Base-by-base conservation (phyloP, 257 asterid genomes). In the Capsicum chinense region DNA sequence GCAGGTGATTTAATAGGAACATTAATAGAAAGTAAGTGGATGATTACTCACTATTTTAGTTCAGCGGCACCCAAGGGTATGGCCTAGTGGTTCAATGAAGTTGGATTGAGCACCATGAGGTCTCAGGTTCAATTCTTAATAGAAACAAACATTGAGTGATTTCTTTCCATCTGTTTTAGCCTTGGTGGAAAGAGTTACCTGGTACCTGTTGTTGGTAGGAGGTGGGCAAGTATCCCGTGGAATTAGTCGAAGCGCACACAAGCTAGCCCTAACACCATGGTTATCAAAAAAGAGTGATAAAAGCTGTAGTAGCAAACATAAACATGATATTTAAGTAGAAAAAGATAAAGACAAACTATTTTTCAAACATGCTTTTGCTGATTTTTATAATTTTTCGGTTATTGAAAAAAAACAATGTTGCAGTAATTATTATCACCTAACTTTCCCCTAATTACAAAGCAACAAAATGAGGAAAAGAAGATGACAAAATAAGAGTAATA, bases 361-460 rank as follows among this genome's bases (percentile, higher is more conserved):
- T 35, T 66, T 12, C 71, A 33, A 12, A 5, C 47, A 13, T 33
- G 74, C 21, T 35, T 67, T 35, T 3, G 6, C 9, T 35, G 21
- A 67, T 37, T 42, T 21, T 14, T 37, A 7, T 6, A 14, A 6
- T 1, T 7, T 35, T 19, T 35, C 0, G 10, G 37, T 42, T 39
- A 3, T 35, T 5, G 35, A 14, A 35, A 12, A 11, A 67, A 6
- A 67, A 14, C 44, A 67, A 13, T 67, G 76, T 15, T 50, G 14
- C 76, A 33, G 5, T 33, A 66, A 66, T 64, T 66, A 33, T 66
- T 66, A 66, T 64, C 71, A 33, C 71, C 47, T 64, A 66, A 33
- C 7, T 63, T 64, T 5, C 37, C 68, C 37, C 5, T 62, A 5
- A 44, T 44, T 44, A 44, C 7, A 44, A 13, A 62, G 15, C 37